Percentiles rank a stretch among this genome's conserved stretches.
These are phyloP conservation scores for Ceratocystis smalleyi DNA, from an alignment of 2,329 filamentous ascomycete genomes.

Conservation along the genomic window DNA sequence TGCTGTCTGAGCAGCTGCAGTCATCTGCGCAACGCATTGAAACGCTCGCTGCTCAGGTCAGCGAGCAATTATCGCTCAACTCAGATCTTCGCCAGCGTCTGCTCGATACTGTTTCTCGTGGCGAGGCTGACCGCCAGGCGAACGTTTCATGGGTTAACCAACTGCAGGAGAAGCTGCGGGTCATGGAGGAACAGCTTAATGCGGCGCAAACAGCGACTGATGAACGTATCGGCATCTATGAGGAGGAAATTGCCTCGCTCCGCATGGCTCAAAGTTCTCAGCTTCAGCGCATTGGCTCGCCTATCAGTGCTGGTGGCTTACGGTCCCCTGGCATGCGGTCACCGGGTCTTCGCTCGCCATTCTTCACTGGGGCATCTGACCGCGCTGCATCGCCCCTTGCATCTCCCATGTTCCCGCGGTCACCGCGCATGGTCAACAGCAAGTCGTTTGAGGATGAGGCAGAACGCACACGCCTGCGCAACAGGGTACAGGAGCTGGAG, in stretches of 20 bases:
- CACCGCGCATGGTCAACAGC: conserved; percentile 34
- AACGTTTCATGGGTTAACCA: conserved; percentile 70
- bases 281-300: conserved; percentile 41
- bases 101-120: conserved; percentile 61
- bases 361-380: conserved; percentile 20
- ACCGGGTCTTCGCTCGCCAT: conserved; percentile 3
- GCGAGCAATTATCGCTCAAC: conserved; percentile 66
- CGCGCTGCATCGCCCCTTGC: conserved; percentile 22
- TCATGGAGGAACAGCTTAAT: conserved; percentile 70
- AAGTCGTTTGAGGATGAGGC: conserved; percentile 57
- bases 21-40: conserved; percentile 65
- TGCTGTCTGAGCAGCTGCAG: conserved; percentile 52
- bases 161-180: conserved; percentile 65
- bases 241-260: conserved; percentile 64
- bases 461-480: conserved; percentile 60
- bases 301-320: conserved; percentile 22
- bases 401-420: conserved; percentile 25
- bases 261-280: conserved; percentile 64
- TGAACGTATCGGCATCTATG: conserved; percentile 65
- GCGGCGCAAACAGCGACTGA: conserved; percentile 74
- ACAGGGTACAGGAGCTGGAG: conserved; percentile 71
- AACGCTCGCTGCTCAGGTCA: conserved; percentile 62
- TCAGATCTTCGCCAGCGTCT: conserved; percentile 59
- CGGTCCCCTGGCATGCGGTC: conserved; percentile 18
- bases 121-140: conserved; percentile 66